Base-by-base conservation (phyloP, 257 asterid genomes). In the Nemophila menziesii region DNA sequence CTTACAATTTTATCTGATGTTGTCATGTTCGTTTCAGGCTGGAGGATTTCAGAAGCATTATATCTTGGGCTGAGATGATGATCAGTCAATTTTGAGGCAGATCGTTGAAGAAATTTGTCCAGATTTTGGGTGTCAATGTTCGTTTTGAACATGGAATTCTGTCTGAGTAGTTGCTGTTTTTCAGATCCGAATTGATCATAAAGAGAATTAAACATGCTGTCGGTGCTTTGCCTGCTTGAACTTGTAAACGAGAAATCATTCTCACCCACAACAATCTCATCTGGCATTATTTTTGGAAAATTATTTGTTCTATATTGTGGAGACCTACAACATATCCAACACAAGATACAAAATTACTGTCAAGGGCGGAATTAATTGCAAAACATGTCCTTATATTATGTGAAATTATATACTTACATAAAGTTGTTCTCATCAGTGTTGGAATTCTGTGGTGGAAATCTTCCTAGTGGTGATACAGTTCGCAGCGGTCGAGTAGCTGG, bases 401-500 rank as follows among this genome's bases (percentile, higher is more conserved):
- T n/a, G 48, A n/a, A 18, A 19, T 43, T 12, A 2, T 43, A 22
- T 11, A 18, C 10, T 11, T 37, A 37, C 42, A 37, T 34, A 13
- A 43, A 8, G 21, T 43, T 17, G 24, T 10, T 18, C 11, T n/a
- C 48, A 29, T n/a, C 14, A 18, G 4, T 43, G 48, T 9, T 43
- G 33, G 15, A 34, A 17, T 53, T 42, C 21, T 18, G 37, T 18
- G 13, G 43, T n/a, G 27, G 27, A 7, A 23, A 16, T n/a, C 21
- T 33, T n/a, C 20, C 23, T 16, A 38, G 33, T 38, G n/a, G 22
- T 17, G 26, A 43, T 16, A 34, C 2, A 6, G 5, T 33, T 44
- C 38, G 36, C 44, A 54, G 44, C 3, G 60, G 52, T n/a, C 46
- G 52, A 11, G 44, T 15, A 26, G 46, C 60, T 48, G 39, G 22